A percentile compares a stretch with the other conserved stretches of the same genome.
phyloP scores from a whole-genome alignment of 495 filamentous ascomycete species.

The Annulohypoxylon bovei region DNA sequence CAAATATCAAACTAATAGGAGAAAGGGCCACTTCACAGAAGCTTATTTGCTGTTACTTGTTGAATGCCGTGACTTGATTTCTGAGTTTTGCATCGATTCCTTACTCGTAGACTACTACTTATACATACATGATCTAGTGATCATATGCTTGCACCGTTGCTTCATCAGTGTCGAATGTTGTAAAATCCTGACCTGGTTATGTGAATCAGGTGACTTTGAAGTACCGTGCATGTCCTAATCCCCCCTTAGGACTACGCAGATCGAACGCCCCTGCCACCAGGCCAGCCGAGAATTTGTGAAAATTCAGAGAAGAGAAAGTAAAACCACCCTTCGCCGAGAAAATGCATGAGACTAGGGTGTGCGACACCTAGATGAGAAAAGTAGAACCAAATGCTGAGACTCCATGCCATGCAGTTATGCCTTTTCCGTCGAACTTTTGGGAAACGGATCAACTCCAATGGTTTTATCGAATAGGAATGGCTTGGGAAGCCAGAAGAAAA shows the following conservation, averaged over 20 bases:
- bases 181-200: conserved; percentile 11
- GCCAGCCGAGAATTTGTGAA: conserved; percentile 2
- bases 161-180: conserved; percentile 30
- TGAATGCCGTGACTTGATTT: neutral
- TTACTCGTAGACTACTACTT: conserved; percentile 40
- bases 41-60: neutral
- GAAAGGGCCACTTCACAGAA: neutral
- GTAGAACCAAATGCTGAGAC: conserved; percentile 37
- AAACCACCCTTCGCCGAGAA: conserved; percentile 34
- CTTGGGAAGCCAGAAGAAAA: conserved; percentile 17
- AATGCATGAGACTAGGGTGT: conserved; percentile 32
- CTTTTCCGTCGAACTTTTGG: conserved; percentile 19
- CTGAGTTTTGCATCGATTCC: conserved; percentile 23
- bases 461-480: conserved; percentile 3
- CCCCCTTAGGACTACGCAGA: neutral
- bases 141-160: conserved; percentile 33
- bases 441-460: conserved; percentile 12
- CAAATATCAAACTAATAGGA: neutral
- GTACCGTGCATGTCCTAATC: neutral
- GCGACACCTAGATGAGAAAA: conserved; percentile 15
- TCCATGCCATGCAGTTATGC: conserved; percentile 41
- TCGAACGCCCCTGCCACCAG: conserved; percentile 17
- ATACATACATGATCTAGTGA: conserved; percentile 43
- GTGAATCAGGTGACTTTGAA: neutral
- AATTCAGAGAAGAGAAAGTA: conserved; percentile 16